Conservation (phyloP, 2,329 filamentous ascomycete genomes). For the Fusarium sp. region DNA sequence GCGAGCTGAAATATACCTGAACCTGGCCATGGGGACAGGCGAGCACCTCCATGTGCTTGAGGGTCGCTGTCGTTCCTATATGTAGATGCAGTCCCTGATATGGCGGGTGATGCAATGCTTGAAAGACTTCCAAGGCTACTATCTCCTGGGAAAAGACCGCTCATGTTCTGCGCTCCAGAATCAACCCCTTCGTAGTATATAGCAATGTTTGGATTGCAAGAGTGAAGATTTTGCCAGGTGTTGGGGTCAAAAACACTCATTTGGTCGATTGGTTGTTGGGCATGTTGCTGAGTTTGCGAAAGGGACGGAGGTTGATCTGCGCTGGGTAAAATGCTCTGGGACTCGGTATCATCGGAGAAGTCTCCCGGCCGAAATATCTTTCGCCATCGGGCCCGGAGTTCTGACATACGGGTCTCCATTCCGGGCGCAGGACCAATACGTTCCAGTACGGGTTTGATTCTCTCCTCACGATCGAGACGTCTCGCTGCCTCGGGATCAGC, state of each 20-base stretch:
- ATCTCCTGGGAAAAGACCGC: constrained; percentile 6
- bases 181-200: constrained; percentile 18
- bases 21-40: constrained; percentile 17
- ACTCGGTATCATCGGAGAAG: neutral
- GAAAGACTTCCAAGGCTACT: constrained; percentile 19
- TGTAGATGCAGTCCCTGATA: constrained; percentile 17
- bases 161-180: neutral
- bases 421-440: constrained; percentile 30
- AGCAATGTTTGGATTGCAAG: constrained; percentile 9
- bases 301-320: neutral
- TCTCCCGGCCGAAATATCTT: constrained; percentile 24
- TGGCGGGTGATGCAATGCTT: constrained; percentile 23
- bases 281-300: neutral
- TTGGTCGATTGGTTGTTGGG: neutral
- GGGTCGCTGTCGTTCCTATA: neutral
- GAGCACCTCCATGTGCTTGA: neutral
- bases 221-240: constrained; percentile 12
- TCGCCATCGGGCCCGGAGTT: constrained; percentile 24
- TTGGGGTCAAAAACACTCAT: neutral
- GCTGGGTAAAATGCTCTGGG: constrained; percentile 5
- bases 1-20: constrained; percentile 5
- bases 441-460: constrained; percentile 28
- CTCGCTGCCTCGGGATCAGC: constrained; percentile 26
- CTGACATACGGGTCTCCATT: constrained; percentile 33
- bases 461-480: constrained; percentile 26